Evolutionary conservation across 2,329 filamentous ascomycete species (phyloP).

Genomic region (Scedosporium dehoogii): DNA sequence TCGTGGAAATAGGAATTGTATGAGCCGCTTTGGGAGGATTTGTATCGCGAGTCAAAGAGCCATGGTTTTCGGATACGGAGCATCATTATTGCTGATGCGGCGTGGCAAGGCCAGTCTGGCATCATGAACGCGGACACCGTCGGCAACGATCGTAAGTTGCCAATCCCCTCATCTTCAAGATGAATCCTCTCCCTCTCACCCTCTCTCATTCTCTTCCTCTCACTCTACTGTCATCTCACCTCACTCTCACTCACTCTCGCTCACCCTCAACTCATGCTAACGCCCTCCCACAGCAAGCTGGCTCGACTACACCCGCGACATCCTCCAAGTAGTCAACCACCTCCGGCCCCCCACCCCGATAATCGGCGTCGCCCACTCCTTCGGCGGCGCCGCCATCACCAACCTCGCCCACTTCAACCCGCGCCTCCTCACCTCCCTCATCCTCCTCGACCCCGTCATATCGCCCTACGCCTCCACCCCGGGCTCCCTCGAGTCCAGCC

Average conservation of each 20-base stretch:
- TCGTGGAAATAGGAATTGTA: constrained; percentile 63
- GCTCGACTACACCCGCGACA: constrained; percentile 77
- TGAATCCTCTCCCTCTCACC: too few relatives aligned
- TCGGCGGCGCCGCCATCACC: constrained; percentile 66
- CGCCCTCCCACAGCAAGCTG: constrained; percentile 54
- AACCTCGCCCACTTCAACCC: constrained; percentile 70
- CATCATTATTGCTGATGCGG: constrained; percentile 88
- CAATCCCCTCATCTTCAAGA: neutral
- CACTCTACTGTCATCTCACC: neutral
- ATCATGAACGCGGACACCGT: constrained; percentile 65
- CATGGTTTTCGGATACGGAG: constrained; percentile 59
- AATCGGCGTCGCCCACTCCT: constrained; percentile 79
- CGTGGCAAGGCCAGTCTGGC: constrained; percentile 72
- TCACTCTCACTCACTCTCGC: neutral
- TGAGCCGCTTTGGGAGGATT: constrained; percentile 82
- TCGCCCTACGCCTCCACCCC: constrained; percentile 28
- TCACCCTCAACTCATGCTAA: neutral
- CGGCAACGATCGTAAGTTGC: constrained; percentile 69
- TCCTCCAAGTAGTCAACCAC: constrained; percentile 74
- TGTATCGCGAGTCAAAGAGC: constrained; percentile 47
- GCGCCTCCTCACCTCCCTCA: constrained; percentile 62
- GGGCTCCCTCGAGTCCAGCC: constrained; percentile 13
- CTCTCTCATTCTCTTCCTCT: neutral
- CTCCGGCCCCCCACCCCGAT: constrained; percentile 71
- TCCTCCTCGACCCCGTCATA: constrained; percentile 82